Conservation (phyloP, 2,329 filamentous ascomycete species). For the Epichloe coenophiala region DNA sequence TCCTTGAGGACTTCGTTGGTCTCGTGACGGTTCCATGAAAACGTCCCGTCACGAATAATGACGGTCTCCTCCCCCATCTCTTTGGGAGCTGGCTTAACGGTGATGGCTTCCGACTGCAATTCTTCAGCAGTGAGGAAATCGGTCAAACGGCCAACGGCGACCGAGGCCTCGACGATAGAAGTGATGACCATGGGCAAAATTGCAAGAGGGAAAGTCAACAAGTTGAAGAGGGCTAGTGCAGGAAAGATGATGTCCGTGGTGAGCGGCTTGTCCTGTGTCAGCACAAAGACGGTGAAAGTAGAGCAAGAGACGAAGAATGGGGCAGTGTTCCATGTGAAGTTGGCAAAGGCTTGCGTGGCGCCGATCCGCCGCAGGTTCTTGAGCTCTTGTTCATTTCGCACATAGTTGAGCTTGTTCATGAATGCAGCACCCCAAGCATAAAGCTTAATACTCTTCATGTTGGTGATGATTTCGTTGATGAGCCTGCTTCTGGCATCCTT, state of each 20-base stretch:
- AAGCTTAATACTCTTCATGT: slow-evolving; percentile 99
- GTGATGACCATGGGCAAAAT: slow-evolving; percentile 97
- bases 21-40: slow-evolving; percentile 88
- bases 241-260: slow-evolving; percentile 95
- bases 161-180: slow-evolving; percentile 87
- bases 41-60: slow-evolving; percentile 68
- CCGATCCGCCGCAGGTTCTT: slow-evolving; percentile 95
- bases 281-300: slow-evolving; percentile 87
- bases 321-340: slow-evolving; percentile 96
- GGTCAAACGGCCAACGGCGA: slow-evolving; percentile 76
- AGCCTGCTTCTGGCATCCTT: slow-evolving; percentile 87
- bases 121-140: slow-evolving; percentile 80
- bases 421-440: slow-evolving; percentile 97
- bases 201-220: slow-evolving; percentile 87
- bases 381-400: slow-evolving; percentile 89
- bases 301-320: slow-evolving; percentile 96
- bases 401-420: slow-evolving; percentile 92
- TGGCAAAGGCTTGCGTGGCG: slow-evolving; percentile 83
- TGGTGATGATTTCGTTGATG: slow-evolving; percentile 96
- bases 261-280: slow-evolving; percentile 66
- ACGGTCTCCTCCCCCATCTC: slow-evolving; percentile 83
- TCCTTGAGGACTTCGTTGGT: slow-evolving; percentile 58
- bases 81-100: slow-evolving; percentile 52
- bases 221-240: slow-evolving; percentile 82
- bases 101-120: slow-evolving; percentile 72